Conservation (phyloP, 208 protist genomes). For the Wallacemonas sp. region DNA sequence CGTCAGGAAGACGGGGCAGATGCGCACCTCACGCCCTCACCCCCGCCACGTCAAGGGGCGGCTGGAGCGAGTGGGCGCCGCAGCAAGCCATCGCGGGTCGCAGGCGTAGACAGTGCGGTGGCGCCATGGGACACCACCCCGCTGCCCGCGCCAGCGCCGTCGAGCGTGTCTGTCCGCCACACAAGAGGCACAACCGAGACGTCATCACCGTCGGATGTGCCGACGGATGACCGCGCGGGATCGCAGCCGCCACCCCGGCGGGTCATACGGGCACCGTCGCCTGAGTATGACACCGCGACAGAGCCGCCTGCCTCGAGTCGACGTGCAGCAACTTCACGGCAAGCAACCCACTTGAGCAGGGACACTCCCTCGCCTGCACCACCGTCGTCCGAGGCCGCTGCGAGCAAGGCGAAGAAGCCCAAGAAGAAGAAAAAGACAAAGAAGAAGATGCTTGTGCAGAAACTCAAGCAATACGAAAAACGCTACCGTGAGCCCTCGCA, state of each 20-base stretch:
- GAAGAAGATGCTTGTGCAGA: conserved; percentile 23
- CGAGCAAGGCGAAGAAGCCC: conserved; percentile 12
- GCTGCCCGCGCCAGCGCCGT: neutral
- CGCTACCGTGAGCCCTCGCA: conserved; percentile 34
- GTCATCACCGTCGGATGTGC: neutral
- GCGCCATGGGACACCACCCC: conserved; percentile 7
- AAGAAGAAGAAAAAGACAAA: conserved; percentile 17
- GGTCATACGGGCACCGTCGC: conserved; percentile 3
- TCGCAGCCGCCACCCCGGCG: neutral
- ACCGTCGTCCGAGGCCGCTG: neutral
- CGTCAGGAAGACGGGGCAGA: neutral
- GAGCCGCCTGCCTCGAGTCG: neutral
- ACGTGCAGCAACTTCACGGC: neutral
- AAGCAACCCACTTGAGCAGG: neutral
- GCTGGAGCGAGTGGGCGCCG: neutral
- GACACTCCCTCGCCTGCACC: neutral
- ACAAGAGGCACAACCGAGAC: neutral
- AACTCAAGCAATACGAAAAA: conserved; percentile 57
- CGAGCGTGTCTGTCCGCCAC: neutral
- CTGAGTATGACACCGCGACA: neutral
- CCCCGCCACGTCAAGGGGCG: neutral
- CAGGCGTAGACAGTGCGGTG: neutral
- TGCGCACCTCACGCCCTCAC: neutral
- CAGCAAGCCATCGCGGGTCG: conserved; percentile 3
- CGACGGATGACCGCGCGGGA: neutral